Conservation (phyloP, 1,284 basidiomycete species). For the Ceratorhiza oryzae-sativae region DNA sequence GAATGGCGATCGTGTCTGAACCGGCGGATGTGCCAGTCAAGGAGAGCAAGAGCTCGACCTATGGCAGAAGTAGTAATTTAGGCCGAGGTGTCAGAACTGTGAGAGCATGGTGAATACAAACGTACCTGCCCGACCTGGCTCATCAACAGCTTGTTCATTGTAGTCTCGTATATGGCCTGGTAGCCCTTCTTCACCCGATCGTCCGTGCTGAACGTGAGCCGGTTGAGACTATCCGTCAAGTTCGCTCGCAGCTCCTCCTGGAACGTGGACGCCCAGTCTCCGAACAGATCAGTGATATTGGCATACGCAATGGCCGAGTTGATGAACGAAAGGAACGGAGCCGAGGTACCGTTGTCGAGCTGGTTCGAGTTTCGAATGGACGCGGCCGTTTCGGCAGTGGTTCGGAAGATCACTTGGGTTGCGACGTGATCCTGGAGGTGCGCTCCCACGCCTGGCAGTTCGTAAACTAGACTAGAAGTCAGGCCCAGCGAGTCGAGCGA, state of each 20-base stretch:
- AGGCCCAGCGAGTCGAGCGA: neutral
- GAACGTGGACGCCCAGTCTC: conserved; percentile 48
- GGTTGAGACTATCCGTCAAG: conserved; percentile 44
- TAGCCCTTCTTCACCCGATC: conserved; percentile 25
- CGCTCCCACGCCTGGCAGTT: conserved; percentile 77
- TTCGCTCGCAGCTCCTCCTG: conserved; percentile 49
- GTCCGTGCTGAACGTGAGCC: neutral
- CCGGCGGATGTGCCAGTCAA: conserved; percentile 57
- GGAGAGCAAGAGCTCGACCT: conserved; percentile 69
- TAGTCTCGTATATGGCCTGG: conserved; percentile 51
- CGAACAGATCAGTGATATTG: conserved; percentile 61
- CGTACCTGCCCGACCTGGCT: conserved; percentile 56
- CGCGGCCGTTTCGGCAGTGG: conserved; percentile 58
- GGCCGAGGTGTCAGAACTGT: no score
- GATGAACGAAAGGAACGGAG: conserved; percentile 65
- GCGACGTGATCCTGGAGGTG: conserved; percentile 77
- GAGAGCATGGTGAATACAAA: neutral
- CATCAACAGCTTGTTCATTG: conserved; percentile 64
- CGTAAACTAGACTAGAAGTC: conserved; percentile 47
- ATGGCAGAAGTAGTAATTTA: conserved; percentile 52
- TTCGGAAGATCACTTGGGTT: conserved; percentile 59
- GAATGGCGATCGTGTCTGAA: conserved; percentile 56
- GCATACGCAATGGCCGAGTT: conserved; percentile 74
- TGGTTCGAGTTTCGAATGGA: conserved; percentile 51
- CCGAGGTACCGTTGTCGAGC: conserved; percentile 46